These are phyloP conservation scores for Linum lewisii DNA, from an alignment of 345 rosid genomes.

Conservation along the genomic window DNA sequence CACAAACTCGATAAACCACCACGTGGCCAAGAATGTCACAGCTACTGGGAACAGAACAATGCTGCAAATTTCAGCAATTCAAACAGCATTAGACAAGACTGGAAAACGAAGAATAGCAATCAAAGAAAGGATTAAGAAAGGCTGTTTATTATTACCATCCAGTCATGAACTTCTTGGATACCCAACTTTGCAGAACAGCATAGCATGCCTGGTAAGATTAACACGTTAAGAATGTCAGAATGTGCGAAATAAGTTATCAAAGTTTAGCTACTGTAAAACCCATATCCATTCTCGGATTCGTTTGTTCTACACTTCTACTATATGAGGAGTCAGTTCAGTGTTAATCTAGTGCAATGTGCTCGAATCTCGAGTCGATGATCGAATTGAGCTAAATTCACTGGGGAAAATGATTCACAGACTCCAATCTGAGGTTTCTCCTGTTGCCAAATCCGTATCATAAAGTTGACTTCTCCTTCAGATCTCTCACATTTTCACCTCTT, in stretches of 20 bases:
- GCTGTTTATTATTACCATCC: slow-evolving; percentile 46
- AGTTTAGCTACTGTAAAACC: not conserved
- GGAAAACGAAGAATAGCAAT: not conserved
- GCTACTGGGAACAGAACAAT: slow-evolving; percentile 85
- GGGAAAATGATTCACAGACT: no score
- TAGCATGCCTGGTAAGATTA: slow-evolving; percentile 54
- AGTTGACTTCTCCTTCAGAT: no score
- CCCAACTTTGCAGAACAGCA: slow-evolving; percentile 86
- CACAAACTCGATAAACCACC: slow-evolving; percentile 82
- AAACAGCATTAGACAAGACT: not conserved
- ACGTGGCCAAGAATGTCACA: slow-evolving; percentile 67
- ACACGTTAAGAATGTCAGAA: not conserved
- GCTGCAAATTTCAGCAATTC: slow-evolving; percentile 38
- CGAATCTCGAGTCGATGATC: no score
- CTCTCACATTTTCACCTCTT: no score
- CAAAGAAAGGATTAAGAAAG: not conserved
- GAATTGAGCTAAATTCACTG: no score
- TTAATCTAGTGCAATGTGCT: no score
- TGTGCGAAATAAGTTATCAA: not conserved
- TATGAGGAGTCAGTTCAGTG: no score
- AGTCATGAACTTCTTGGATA: slow-evolving; percentile 85
- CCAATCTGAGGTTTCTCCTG: no score
- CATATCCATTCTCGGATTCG: no score
- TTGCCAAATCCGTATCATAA: no score
- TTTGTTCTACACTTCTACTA: no score